Conservation (phyloP, 208 protist species). For the Wallacemonas sp. region DNA sequence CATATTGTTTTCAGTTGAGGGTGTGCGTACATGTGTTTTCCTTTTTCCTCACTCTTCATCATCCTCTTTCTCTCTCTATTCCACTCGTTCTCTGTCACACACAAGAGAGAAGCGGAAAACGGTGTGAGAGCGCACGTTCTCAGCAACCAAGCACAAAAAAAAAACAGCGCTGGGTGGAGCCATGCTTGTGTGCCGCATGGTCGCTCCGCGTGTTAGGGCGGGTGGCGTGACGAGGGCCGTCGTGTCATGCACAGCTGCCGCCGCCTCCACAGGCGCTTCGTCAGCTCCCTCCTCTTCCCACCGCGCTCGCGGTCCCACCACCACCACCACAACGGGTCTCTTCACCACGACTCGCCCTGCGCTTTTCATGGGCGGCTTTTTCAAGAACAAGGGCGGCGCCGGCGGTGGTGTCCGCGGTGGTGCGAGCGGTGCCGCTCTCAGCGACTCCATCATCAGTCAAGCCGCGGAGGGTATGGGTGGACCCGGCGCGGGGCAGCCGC, state of each 20-base stretch:
- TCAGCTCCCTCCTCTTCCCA: too few species aligned
- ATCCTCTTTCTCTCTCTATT: conserved; percentile 31
- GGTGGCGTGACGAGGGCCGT: too few species aligned
- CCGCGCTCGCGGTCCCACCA: too few species aligned
- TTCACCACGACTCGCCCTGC: conserved; percentile 1
- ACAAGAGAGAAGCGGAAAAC: not conserved
- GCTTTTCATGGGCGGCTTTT: conserved; percentile 13
- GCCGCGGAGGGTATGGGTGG: conserved; percentile 29
- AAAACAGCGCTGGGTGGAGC: too few species aligned
- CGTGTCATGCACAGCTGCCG: too few species aligned
- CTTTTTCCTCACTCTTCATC: conserved; percentile 1
- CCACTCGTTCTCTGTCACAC: conserved; percentile 17
- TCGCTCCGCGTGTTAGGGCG: too few species aligned
- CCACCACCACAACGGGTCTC: not conserved
- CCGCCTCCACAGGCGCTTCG: too few species aligned
- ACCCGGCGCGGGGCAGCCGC: conserved; percentile 26
- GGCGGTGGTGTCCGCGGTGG: not conserved
- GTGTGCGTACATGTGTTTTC: too few species aligned
- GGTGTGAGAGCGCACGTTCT: too few species aligned
- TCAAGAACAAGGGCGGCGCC: not conserved
- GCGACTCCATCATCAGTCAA: conserved; percentile 32
- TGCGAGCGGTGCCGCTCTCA: not conserved
- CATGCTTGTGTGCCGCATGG: too few species aligned
- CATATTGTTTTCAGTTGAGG: too few species aligned
- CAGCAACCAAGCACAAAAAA: too few species aligned